Evolutionary conservation across 2,329 filamentous ascomycete genomes (phyloP), one percentile per base, ranked within the genome.

Genomic region (Colletotrichum falcatum): DNA sequence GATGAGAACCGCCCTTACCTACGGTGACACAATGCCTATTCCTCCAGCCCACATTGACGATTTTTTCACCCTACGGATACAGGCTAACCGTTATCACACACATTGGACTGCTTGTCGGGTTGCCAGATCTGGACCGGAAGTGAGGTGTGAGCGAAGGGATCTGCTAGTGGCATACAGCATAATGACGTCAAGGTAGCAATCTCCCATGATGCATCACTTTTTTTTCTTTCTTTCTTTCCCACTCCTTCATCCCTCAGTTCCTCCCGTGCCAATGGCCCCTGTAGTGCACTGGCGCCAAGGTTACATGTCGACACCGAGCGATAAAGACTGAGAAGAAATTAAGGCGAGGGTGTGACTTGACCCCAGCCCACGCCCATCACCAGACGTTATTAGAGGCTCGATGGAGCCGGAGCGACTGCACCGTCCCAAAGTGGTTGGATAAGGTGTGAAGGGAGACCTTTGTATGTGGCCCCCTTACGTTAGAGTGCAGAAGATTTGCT

Each of bases 181-280:
- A n/a, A 65, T 70, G 68, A 70, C 68, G 68, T 70, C 68, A 70
- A 67, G 16, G 46, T 30, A 67, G 16, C 54, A 63, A 67, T 68
- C 68, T 63, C 66, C 67, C 51, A 30, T 63, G 64, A 68, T 59
- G 62, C 65, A 68, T 63, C 64, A 70, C 35, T 23, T 61, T 46
- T 28, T 35, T 23, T 48, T 26, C 18, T 5, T 6, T 26, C 18
- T 5, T 6, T 3, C n/a, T 9, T 62, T 28, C 55, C 39, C 55
- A 37, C 35, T 42, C 46, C 23, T 53, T n/a, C 49, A 20, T n/a
- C 49, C 53, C 53, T 55, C 33, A 5, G 37, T 55, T 55, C 33
- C 53, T 55, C 8, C 44, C 42, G 33, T 20, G 5, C n/a, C 30
- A 20, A 12, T 48, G 35, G 12, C 23, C 28, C 12, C 33, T 12